A percentile compares a stretch with the other conserved stretches of the same genome.
Evolutionary conservation across 1,284 basidiomycete species (phyloP).

Genomic region (Veloporphyrellus conicus): DNA sequence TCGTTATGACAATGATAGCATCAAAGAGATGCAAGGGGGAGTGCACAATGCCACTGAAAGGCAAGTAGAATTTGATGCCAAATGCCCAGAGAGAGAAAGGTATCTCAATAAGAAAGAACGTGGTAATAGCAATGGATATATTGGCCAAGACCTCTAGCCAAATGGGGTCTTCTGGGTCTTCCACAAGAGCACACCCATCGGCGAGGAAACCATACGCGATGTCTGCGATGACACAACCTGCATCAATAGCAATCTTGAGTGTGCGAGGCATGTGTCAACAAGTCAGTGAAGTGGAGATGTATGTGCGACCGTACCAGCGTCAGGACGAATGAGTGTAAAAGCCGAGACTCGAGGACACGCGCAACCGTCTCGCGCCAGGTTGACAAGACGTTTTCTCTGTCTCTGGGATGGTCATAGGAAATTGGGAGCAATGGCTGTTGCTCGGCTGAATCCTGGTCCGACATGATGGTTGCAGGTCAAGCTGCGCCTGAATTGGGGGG

Average conservation of each 20-base stretch:
- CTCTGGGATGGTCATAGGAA: conserved; percentile 17
- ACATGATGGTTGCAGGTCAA: conserved; percentile 32
- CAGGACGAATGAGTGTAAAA: conserved; percentile 57
- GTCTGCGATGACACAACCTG: conserved; percentile 62
- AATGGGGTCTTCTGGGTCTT: conserved; percentile 44
- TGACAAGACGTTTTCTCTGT: conserved; percentile 13
- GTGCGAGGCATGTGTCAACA: background rate
- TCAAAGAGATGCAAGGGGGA: conserved; percentile 68
- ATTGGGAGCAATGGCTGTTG: conserved; percentile 52
- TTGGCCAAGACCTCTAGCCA: conserved; percentile 63
- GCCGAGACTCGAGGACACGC: conserved; percentile 48
- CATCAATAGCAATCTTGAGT: conserved; percentile 59
- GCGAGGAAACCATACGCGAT: conserved; percentile 63
- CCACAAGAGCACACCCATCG: conserved; percentile 45
- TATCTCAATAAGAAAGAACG: conserved; percentile 72
- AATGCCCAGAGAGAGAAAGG: conserved; percentile 63
- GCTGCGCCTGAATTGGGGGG: conserved; percentile 2
- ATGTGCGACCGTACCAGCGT: conserved; percentile 43
- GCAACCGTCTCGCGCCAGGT: conserved; percentile 41
- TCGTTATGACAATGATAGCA: conserved; percentile 62
- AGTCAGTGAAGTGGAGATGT: conserved; percentile 9
- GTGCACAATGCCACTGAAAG: conserved; percentile 48
- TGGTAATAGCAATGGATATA: conserved; percentile 64
- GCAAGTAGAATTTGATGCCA: conserved; percentile 55
- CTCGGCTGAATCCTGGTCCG: conserved; percentile 43